Percentiles rank a stretch among this genome's conserved stretches.
phyloP scores from a whole-genome alignment of 495 filamentous ascomycete species.

The Tuber borchii region DNA sequence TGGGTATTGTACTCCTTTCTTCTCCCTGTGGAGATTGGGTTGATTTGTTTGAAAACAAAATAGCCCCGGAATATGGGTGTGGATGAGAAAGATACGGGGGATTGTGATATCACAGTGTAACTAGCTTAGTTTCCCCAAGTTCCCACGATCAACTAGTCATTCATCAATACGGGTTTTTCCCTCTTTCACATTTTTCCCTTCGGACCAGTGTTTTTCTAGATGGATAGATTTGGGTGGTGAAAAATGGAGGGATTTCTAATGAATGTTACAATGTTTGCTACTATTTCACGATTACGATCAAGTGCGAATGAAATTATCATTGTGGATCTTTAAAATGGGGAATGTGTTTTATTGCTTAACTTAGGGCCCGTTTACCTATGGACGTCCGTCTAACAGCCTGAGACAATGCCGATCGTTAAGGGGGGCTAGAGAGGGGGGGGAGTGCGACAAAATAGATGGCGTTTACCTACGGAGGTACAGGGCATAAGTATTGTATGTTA shows the following conservation, averaged over 20 bases:
- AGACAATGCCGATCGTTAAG: too few relatives aligned
- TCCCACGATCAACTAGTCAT: not conserved
- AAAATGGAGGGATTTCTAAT: not conserved
- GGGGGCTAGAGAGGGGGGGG: too few relatives aligned
- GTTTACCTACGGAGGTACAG: too few relatives aligned
- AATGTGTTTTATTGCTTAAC: not conserved
- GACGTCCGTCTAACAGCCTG: too few relatives aligned
- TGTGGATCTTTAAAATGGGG: not conserved
- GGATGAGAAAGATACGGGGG: not conserved
- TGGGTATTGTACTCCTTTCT: not conserved
- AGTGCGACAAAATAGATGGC: too few relatives aligned
- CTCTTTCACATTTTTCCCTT: not conserved
- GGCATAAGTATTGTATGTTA: too few relatives aligned
- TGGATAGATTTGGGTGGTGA: not conserved
- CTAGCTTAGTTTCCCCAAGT: not conserved
- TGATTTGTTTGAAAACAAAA: not conserved
- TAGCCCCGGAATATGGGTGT: not conserved
- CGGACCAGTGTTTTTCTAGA: not conserved
- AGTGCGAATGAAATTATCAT: not conserved
- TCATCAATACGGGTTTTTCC: not conserved
- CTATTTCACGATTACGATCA: not conserved
- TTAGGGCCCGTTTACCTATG: too few relatives aligned
- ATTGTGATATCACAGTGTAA: not conserved
- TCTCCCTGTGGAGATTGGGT: not conserved
- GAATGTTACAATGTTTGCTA: not conserved